Percentiles rank a stretch among this genome's conserved stretches.
phyloP scores from a whole-genome alignment of 2,329 filamentous ascomycete genomes.

The Colletotrichum costaricense region DNA sequence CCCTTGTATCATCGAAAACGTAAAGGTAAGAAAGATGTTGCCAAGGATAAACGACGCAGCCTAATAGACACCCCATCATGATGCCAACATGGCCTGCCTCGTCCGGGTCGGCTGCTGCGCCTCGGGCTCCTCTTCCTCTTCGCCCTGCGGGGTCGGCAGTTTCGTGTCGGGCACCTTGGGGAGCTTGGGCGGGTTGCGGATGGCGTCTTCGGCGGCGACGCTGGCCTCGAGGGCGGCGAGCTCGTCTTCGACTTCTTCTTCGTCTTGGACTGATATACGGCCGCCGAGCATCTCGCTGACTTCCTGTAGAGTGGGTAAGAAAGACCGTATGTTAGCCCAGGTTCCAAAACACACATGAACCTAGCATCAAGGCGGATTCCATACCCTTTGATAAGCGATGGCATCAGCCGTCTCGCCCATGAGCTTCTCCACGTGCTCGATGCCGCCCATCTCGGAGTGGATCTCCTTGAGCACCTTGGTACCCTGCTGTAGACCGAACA shows the following conservation, averaged over 20 bases:
- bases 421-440: constrained; percentile 94
- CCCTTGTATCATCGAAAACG: background rate
- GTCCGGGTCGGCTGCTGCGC: constrained; percentile 31
- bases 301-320: constrained; percentile 67
- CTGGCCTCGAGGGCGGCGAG: constrained; percentile 78
- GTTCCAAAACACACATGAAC: background rate
- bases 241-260: constrained; percentile 98
- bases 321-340: background rate
- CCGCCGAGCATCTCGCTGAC: constrained; percentile 91
- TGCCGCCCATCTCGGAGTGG: constrained; percentile 93
- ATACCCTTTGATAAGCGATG: constrained; percentile 87
- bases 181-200: constrained; percentile 35
- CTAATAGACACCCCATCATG: constrained; percentile 25
- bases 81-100: constrained; percentile 52
- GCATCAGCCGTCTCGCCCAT: constrained; percentile 94
- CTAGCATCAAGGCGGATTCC: background rate
- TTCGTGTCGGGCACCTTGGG: constrained; percentile 46
- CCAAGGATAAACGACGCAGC: background rate
- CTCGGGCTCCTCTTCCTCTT: constrained; percentile 25
- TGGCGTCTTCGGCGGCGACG: constrained; percentile 27
- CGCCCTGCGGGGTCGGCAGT: constrained; percentile 43
- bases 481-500: constrained; percentile 93
- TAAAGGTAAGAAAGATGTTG: background rate
- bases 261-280: constrained; percentile 91
- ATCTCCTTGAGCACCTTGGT: constrained; percentile 91